Evolutionary conservation across 305 asterid genomes (phyloP).

Genomic region (Rubia balearica): DNA sequence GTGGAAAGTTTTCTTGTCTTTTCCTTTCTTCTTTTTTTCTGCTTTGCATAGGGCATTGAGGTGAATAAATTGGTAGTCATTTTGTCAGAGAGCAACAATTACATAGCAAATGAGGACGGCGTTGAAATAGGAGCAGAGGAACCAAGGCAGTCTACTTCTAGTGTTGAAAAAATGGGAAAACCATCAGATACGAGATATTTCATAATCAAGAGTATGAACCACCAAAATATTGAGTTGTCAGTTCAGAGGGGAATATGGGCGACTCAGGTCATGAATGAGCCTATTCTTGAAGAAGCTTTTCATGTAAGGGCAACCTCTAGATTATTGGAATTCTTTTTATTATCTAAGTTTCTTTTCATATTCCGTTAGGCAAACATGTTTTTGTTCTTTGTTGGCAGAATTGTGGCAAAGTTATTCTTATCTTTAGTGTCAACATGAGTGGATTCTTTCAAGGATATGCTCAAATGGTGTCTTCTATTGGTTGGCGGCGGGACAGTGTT

Average conservation of each 20-base stretch:
- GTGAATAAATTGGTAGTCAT: slow-evolving; percentile 11
- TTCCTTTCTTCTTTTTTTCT: background rate
- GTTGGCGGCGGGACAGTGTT: slow-evolving; percentile 73
- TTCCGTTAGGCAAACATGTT: no score
- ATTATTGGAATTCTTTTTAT: slow-evolving; percentile 22
- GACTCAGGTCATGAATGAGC: slow-evolving; percentile 96
- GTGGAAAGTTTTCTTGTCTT: background rate
- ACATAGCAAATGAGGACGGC: slow-evolving; percentile 40
- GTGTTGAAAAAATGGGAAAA: slow-evolving; percentile 42
- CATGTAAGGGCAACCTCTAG: slow-evolving; percentile 51
- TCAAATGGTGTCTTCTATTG: slow-evolving; percentile 78
- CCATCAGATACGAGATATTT: slow-evolving; percentile 55
- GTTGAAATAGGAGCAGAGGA: slow-evolving; percentile 49
- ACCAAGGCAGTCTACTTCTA: slow-evolving; percentile 34
- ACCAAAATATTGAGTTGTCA: slow-evolving; percentile 76
- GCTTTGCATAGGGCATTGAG: background rate
- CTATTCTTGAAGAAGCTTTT: slow-evolving; percentile 91
- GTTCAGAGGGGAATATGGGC: slow-evolving; percentile 90
- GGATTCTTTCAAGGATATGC: slow-evolving; percentile 98
- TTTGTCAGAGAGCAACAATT: slow-evolving; percentile 41
- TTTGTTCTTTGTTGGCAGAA: slow-evolving; percentile 47
- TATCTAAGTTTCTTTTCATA: no score
- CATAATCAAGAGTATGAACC: slow-evolving; percentile 89
- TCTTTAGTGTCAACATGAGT: slow-evolving; percentile 94
- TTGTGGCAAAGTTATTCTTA: slow-evolving; percentile 86